These are phyloP conservation scores for Apiotrichum veenhuisii DNA, from an alignment of 1,284 basidiomycete genomes.

Conservation along the genomic window DNA sequence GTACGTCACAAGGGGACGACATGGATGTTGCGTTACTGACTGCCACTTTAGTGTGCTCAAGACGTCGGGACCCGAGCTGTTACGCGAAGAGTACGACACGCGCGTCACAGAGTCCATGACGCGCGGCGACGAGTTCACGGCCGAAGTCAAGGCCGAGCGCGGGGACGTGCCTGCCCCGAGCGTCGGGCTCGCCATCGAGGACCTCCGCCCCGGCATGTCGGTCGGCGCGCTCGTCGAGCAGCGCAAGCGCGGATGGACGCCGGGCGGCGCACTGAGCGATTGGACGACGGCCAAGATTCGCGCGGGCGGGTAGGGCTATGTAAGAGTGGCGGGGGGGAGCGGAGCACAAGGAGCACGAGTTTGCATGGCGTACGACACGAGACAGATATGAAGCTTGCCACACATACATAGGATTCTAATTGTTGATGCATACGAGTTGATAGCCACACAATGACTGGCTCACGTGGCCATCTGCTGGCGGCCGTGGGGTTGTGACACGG, in stretches of 20 bases:
- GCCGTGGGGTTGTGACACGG: too few relatives aligned
- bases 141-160: slow-evolving; percentile 49
- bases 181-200: slow-evolving; percentile 42
- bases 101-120: slow-evolving; percentile 30
- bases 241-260: slow-evolving; percentile 39
- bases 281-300: slow-evolving; percentile 61
- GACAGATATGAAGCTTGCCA: too few relatives aligned
- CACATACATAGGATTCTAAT: too few relatives aligned
- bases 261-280: slow-evolving; percentile 59
- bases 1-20: slow-evolving; percentile 54
- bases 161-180: slow-evolving; percentile 34
- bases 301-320: background rate
- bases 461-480: too few relatives aligned
- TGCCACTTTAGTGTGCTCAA: slow-evolving; percentile 61
- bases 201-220: slow-evolving; percentile 44
- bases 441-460: too few relatives aligned
- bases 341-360: background rate
- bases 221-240: slow-evolving; percentile 3
- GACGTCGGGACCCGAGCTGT: slow-evolving; percentile 72
- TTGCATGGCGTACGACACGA: background rate
- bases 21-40: background rate
- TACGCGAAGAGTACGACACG: slow-evolving; percentile 65
- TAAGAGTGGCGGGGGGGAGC: background rate
- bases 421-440: too few relatives aligned
- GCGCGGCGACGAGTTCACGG: slow-evolving; percentile 33